Evolutionary conservation across 352 stramenopile species (phyloP), one percentile per base, ranked within the genome.

Genomic region (Phytophthora colocasiae): DNA sequence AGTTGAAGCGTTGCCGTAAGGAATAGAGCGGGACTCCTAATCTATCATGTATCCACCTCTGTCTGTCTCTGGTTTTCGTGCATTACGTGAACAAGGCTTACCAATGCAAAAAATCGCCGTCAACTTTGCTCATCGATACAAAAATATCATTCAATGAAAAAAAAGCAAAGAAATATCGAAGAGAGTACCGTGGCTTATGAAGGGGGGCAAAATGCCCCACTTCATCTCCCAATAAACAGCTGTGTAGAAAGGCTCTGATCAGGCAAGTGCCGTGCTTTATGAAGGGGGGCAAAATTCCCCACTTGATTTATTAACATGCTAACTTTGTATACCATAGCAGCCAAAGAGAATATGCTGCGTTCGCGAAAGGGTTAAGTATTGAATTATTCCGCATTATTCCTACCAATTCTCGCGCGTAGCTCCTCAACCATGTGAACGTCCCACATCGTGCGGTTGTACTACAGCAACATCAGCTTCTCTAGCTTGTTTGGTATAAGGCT

Each of bases 111-210:
- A 9, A 46, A n/a, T 14, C 17, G 8, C 17, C 40, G 40, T 26
- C 40, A 14, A 46, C 14, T 46, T 46, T n/a, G 17, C 8, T 24
- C 40, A 11, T 4, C 6, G 6, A 4, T 0, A 14, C 40, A 6
- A 10, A 2, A 46, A 11, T 27, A 26, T 6, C 11, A 46, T n/a
- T n/a, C 40, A 46, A 46, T 46, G 14, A 46, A 10, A 26, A 14
- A 27, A 46, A 14, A 27, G 15, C 40, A 19, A 4, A 4, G 7
- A 26, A 46, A 22, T 26, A 27, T 26, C 27, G 15, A 26, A 27
- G 40, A 6, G n/a, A 43, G 47, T 53, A 53, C 47, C 47, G 47
- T 53, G n/a, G 7, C 0, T 31, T 40, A 29, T 41, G 15, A 46
- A 46, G 14, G 40, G 40, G 17, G 1, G n/a, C 40, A 43, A 24